Evolutionary conservation across 495 filamentous ascomycete genomes (phyloP).

Genomic region (Polyplosphaeria fusca): DNA sequence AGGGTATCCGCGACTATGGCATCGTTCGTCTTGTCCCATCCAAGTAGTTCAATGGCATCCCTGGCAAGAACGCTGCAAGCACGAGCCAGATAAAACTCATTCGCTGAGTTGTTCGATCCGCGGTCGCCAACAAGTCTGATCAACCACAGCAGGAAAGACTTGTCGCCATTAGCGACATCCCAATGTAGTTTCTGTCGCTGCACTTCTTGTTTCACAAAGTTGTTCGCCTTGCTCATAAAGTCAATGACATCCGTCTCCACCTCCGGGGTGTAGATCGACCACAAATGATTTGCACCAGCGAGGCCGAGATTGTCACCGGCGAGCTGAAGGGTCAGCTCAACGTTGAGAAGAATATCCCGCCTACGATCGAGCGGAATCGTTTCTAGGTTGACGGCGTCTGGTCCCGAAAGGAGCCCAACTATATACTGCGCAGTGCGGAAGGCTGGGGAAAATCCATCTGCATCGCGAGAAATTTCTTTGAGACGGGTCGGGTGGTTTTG

Average conservation of each 20-base stretch:
- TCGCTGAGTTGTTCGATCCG: constrained; percentile 16
- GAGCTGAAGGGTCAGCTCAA: constrained; percentile 56
- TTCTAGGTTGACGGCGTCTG: constrained; percentile 21
- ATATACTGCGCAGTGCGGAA: constrained; percentile 72
- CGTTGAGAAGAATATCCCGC: constrained; percentile 40
- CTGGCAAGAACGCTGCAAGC: constrained; percentile 31
- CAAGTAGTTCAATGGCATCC: constrained; percentile 34
- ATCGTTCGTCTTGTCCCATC: constrained; percentile 16
- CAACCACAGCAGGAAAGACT: constrained; percentile 21
- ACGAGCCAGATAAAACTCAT: constrained; percentile 37
- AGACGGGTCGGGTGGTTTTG: constrained; percentile 4
- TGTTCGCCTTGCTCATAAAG: constrained; percentile 56
- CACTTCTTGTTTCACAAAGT: constrained; percentile 52
- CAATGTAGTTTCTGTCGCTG: constrained; percentile 22
- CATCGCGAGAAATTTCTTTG: constrained; percentile 54
- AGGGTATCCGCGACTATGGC: constrained; percentile 12
- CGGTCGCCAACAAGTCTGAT: constrained; percentile 25
- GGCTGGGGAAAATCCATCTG: constrained; percentile 63
- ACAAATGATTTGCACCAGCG: constrained; percentile 55
- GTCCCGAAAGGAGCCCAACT: constrained; percentile 50
- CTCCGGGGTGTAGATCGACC: constrained; percentile 47
- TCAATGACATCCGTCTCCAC: constrained; percentile 59
- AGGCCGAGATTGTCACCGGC: constrained; percentile 63
- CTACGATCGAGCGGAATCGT: constrained; percentile 7
- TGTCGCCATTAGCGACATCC: not conserved